Conservation (phyloP, 2,329 filamentous ascomycete genomes). For the Malbranchea zuffiana region DNA sequence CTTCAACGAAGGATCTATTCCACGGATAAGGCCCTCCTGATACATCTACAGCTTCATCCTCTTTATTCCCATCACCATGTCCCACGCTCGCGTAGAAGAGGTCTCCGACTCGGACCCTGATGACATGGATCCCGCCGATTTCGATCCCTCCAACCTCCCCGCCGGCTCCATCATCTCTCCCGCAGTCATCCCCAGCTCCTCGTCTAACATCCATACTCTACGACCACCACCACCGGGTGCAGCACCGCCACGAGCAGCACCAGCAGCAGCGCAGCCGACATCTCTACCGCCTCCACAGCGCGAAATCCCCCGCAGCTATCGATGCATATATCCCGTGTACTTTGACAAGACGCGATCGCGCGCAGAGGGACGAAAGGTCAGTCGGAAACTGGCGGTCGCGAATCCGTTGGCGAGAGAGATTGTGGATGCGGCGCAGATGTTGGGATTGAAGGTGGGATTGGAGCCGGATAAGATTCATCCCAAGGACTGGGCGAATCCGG, state of each 20-base stretch:
- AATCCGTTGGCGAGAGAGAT: conserved; percentile 87
- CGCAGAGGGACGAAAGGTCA: conserved; percentile 70
- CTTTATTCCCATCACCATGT: conserved; percentile 45
- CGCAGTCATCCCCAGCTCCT: conserved; percentile 43
- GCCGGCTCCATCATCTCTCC: conserved; percentile 16
- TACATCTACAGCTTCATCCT: too few species aligned
- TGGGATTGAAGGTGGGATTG: conserved; percentile 56
- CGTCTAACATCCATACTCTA: conserved; percentile 23
- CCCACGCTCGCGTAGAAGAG: conserved; percentile 77
- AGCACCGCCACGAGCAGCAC: conserved; percentile 31
- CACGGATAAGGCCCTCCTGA: too few species aligned
- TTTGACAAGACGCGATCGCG: conserved; percentile 62
- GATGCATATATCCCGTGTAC: conserved; percentile 91
- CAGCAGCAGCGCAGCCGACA: too few species aligned
- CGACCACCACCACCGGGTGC: conserved; percentile 17
- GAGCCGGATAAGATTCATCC: conserved; percentile 89
- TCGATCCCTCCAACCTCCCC: conserved; percentile 35
- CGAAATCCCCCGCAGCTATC: conserved; percentile 59
- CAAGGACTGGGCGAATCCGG: conserved; percentile 96
- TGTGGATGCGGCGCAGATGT: conserved; percentile 65
- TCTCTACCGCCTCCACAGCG: conserved; percentile 20
- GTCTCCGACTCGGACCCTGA: conserved; percentile 84
- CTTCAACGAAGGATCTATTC: too few species aligned
- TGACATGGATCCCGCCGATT: conserved; percentile 66
- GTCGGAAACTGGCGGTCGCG: conserved; percentile 57